Conservation (phyloP, 345 rosid species). For the Capsella bursapastoris region DNA sequence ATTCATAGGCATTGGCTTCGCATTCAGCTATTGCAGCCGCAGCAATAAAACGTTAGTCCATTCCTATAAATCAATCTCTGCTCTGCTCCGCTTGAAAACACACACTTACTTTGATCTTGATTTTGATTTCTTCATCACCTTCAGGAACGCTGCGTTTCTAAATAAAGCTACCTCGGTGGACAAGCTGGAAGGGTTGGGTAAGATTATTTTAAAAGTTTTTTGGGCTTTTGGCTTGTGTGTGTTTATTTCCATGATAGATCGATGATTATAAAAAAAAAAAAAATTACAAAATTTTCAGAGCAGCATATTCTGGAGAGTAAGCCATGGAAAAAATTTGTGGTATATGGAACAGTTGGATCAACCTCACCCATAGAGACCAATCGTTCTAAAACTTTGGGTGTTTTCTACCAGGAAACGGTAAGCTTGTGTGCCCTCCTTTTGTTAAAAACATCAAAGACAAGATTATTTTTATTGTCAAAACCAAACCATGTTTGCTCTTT, state of each 20-base stretch:
- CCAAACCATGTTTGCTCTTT: neutral
- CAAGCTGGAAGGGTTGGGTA: neutral
- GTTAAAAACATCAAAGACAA: no score
- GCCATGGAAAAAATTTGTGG: neutral
- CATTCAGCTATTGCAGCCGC: neutral
- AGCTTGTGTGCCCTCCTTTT: neutral
- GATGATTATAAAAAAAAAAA: neutral
- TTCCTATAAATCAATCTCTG: neutral
- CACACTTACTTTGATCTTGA: neutral
- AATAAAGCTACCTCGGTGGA: neutral
- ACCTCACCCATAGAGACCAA: neutral
- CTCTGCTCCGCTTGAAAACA: neutral
- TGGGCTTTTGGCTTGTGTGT: neutral
- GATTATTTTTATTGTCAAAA: neutral
- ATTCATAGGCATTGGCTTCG: neutral
- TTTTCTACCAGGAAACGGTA: neutral
- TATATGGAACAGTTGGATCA: neutral
- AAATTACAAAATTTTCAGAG: neutral
- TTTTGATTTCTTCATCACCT: neutral
- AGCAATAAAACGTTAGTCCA: neutral
- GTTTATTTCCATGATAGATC: neutral
- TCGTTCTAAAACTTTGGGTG: neutral
- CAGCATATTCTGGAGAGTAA: neutral
- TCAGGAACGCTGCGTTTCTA: neutral
- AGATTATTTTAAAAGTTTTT: neutral